phyloP scores from a whole-genome alignment of 2,329 filamentous ascomycete genomes.

The Fusarium oligoseptatum region DNA sequence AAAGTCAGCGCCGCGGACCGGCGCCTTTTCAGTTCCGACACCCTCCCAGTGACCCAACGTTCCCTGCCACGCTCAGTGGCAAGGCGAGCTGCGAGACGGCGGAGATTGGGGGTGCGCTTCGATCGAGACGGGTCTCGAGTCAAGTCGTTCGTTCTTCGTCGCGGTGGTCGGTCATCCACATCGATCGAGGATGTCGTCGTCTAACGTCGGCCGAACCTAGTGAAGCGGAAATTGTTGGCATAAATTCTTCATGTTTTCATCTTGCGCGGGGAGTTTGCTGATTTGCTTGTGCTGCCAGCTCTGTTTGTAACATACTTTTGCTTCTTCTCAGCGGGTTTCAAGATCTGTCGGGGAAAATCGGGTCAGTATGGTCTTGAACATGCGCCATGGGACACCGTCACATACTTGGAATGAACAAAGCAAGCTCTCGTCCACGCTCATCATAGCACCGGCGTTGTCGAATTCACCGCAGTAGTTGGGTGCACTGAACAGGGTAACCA shows the following conservation, averaged over 20 bases:
- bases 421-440: slow-evolving; percentile 98
- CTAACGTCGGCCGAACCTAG: slow-evolving; percentile 97
- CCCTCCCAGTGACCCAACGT: slow-evolving; percentile 48
- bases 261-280: slow-evolving; percentile 42
- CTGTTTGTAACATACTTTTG: slow-evolving; percentile 96
- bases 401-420: slow-evolving; percentile 97
- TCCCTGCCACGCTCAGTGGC: slow-evolving; percentile 45
- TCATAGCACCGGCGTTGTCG: slow-evolving; percentile 99
- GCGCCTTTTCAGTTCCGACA: slow-evolving; percentile 45
- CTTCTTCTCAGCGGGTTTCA: slow-evolving; percentile 99
- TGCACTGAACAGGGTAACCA: slow-evolving; percentile 97
- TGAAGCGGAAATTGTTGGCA: slow-evolving; percentile 76
- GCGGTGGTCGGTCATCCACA: slow-evolving; percentile 39
- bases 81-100: slow-evolving; percentile 49
- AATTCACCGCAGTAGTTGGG: slow-evolving; percentile 99
- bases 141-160: slow-evolving; percentile 42
- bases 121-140: slow-evolving; percentile 42
- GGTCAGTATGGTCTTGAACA: slow-evolving; percentile 20
- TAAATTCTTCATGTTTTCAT: slow-evolving; percentile 51
- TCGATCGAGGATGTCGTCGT: slow-evolving; percentile 53
- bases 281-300: slow-evolving; percentile 68
- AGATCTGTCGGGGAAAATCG: slow-evolving; percentile 71
- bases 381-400: slow-evolving; percentile 14
- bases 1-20: slow-evolving; percentile 46
- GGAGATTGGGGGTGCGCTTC: slow-evolving; percentile 42